Evolutionary conservation across 345 rosid genomes (phyloP), one percentile per base, ranked within the genome.

Genomic region (Ricinus communis): DNA sequence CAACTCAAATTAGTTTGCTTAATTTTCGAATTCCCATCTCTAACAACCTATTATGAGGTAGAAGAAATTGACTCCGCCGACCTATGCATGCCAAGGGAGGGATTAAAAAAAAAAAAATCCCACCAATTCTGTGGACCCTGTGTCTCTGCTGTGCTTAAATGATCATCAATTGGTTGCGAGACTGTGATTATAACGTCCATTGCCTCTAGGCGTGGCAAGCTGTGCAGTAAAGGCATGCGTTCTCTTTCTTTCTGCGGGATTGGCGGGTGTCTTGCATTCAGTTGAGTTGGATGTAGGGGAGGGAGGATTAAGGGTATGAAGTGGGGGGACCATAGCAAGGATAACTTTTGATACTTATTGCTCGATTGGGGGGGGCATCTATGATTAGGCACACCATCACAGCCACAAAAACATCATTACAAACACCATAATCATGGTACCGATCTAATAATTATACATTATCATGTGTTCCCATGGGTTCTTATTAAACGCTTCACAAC

Each of bases 381-480:
- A 82, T 82, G 72, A 80, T 85, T 82, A 71, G 57, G 63, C 74
- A 56, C 73, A 58, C 78, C 70, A 40, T 65, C 75, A n/a, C 14
- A 36, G 63, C 69, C 79, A 18, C 13, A 57, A n/a, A 19, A 71
- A 24, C 71, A 77, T 74, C 79, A 71, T 77, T 64, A 49, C 21
- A 5, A 49, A 40, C 69, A 28, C 62, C 56, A 14, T 18, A 52
- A 58, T 59, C 75, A 57, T 45, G 60, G 33, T 66, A 27, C 16
- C 59, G 5, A 38, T 59, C 30, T 57, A 38, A 69, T 70, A 16
- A 71, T 71, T 24, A 60, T 22, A 14, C 33, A n/a, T 67, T 36
- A 63, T 43, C 15, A 19, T 51, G n/a, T 36, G 15, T 46, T 9
- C 25, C 8, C 28, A 15, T 27, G 69, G 47, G 16, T 12, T 62